Conservation (phyloP, 371 early-diverging fungal species). For the Rhizopus delemar region DNA sequence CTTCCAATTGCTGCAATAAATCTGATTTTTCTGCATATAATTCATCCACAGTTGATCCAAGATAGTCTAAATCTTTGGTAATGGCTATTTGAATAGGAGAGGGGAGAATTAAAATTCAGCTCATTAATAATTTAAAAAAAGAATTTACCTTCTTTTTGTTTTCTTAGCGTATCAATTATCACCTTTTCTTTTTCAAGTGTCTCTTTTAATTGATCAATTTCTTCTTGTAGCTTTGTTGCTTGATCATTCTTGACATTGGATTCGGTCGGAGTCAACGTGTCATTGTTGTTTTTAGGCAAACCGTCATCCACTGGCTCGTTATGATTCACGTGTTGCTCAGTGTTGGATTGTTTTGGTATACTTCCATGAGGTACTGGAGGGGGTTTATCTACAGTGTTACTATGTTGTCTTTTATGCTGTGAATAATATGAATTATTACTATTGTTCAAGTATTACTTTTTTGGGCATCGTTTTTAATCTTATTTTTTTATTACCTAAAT, state of each 20-base stretch:
- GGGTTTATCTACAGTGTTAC: background rate
- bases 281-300: constrained; percentile 3
- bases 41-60: constrained; percentile 52
- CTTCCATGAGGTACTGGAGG: background rate
- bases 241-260: constrained; percentile 4
- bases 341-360: background rate
- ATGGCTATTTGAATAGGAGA: constrained; percentile 29
- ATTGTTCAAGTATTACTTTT: background rate
- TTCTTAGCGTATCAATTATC: constrained; percentile 18
- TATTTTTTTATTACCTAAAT: background rate
- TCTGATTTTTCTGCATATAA: constrained; percentile 47
- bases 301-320: background rate
- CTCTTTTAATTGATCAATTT: constrained; percentile 6
- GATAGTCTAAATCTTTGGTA: constrained; percentile 47
- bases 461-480: background rate
- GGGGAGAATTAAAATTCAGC: background rate
- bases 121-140: background rate
- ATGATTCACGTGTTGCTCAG: background rate
- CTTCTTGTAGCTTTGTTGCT: background rate
- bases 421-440: background rate
- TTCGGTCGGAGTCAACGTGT: constrained; percentile 1
- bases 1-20: constrained; percentile 38
- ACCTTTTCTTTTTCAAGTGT: constrained; percentile 26
- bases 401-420: background rate
- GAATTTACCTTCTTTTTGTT: constrained; percentile 28